Percentiles rank a stretch among this genome's conserved stretches.
Evolutionary conservation across 352 stramenopile genomes (phyloP).

Genomic region (Pythium folliculosum): DNA sequence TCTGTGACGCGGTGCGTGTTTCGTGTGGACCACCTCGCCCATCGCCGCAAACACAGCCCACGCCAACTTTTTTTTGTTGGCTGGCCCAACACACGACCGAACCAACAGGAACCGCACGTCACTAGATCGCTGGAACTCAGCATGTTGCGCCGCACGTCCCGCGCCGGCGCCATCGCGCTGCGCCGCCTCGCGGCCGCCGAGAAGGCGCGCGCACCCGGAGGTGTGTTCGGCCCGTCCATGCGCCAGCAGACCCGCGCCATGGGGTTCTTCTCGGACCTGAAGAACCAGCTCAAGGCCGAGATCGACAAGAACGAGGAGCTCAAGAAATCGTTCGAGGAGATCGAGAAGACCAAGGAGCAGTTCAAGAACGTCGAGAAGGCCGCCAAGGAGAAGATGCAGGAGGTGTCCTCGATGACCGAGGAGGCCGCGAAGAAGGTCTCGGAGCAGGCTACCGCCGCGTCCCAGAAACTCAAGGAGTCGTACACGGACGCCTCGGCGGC

Average conservation of each 20-base stretch:
- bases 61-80: constrained; percentile 25
- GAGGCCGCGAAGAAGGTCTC: constrained; percentile 61
- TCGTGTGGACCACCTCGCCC: constrained; percentile 23
- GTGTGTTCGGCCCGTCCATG: constrained; percentile 4
- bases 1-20: constrained; percentile 19
- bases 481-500: constrained; percentile 26
- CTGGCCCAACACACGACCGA: constrained; percentile 2
- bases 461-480: constrained; percentile 68
- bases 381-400: constrained; percentile 64
- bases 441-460: constrained; percentile 56
- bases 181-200: constrained; percentile 17
- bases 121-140: constrained; percentile 11
- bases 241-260: constrained; percentile 48
- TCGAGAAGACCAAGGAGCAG: constrained; percentile 73
- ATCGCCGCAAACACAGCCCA: not conserved
- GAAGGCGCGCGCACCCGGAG: not conserved
- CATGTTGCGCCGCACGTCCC: constrained; percentile 34
- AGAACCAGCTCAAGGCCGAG: constrained; percentile 80
- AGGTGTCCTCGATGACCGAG: constrained; percentile 55
- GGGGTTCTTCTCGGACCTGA: constrained; percentile 78
- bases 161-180: constrained; percentile 23
- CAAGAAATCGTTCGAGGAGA: constrained; percentile 77
- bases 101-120: constrained; percentile 1
- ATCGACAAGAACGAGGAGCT: constrained; percentile 82
- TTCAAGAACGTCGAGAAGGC: constrained; percentile 66